Evolutionary conservation across 129 eudicot genomes (phyloP).

Genomic region (Saussurea involucrata): DNA sequence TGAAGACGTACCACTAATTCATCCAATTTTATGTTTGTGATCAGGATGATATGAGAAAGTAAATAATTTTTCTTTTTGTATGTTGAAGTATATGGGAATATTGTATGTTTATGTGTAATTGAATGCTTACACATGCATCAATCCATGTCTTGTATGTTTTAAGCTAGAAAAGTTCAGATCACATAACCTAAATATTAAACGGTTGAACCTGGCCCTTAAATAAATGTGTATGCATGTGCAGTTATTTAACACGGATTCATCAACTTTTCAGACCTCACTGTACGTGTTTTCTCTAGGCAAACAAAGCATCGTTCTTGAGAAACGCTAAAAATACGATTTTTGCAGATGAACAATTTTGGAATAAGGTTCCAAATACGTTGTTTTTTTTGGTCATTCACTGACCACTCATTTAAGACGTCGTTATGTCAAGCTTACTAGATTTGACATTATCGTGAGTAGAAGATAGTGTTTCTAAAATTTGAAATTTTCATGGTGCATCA

Average conservation of each 20-base stretch:
- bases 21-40: background rate
- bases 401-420: background rate
- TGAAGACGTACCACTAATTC: background rate
- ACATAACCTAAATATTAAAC: slow-evolving; percentile 1
- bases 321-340: background rate
- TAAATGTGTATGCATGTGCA: background rate
- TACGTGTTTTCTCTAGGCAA: background rate
- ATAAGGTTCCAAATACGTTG: background rate
- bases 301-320: background rate
- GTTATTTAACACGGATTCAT: background rate
- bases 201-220: background rate
- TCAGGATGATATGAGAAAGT: background rate
- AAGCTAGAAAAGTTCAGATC: background rate
- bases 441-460: background rate
- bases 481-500: background rate
- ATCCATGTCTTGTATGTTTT: slow-evolving; percentile 8
- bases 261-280: background rate
- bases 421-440: background rate
- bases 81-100: background rate
- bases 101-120: background rate
- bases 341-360: background rate
- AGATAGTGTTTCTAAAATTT: background rate
- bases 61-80: background rate
- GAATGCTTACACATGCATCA: background rate
- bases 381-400: background rate